Evolutionary conservation across 23 red algal species (phyloP), one percentile per base, ranked within the genome.

Genomic region (Pyropia yezoensis): DNA sequence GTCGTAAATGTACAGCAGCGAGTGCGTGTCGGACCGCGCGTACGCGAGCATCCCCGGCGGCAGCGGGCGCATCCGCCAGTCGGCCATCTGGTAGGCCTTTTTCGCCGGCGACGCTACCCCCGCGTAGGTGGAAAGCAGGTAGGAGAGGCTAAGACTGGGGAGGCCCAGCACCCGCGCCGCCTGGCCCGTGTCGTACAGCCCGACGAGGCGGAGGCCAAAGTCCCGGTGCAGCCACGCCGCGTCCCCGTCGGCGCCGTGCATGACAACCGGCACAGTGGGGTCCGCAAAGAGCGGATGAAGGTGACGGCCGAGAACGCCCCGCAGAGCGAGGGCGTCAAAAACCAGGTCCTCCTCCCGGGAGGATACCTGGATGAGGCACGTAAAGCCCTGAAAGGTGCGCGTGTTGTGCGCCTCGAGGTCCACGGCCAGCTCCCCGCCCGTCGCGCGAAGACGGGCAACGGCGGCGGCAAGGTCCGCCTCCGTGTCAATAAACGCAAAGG

Each of bases 21-120:
- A 98, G 59, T 98, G 94, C 3, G 94, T 98, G 69, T 98, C 94
- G 50, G 66, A 69, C 24, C 94, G 80, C 16, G 94, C 94, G 74
- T 98, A 98, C 3, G 77, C 30, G 22, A 91, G 65, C 87, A 91
- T 98, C 26, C 39, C 62, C 17, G 75, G 54, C 0, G 94, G 75
- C 50, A 98, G 69, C 47, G 94, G 94, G 30, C 94, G 79, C 51
- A 82, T 29, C 16, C 94, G 85, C 94, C 94, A 98, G 59, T 98
- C 94, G 49, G 80, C 76, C 19, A 82, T 54, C 61, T 98, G 94
- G 63, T 71, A 98, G 39, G 73, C 71, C 49, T 84, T 83, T 63
- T 98, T 88, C 59, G 61, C 73, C 19, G 50, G 18, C 18, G 57
- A 57, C 33, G 61, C 62, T 11, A 88, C 61, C 33, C 63, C 55